Percentiles rank a stretch among this genome's conserved stretches.
Conservation (phyloP, 164 flowering plant genomes). For the Vitis vinifera region ASM3070453v1 NC_081812.1:23152001-23152500, state of each 20-base stretch:
- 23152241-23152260: slow-evolving; percentile 95
- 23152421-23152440: slow-evolving; percentile 96
- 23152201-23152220: slow-evolving; percentile 99
- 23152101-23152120: slow-evolving; percentile 99
- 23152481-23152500: slow-evolving; percentile 78
- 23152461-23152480: slow-evolving; percentile 86
- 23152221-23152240: slow-evolving; percentile 99
- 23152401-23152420: slow-evolving; percentile 97
- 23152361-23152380: slow-evolving; percentile 95
- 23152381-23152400: slow-evolving; percentile 94
- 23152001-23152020: slow-evolving; percentile 93
- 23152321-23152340: slow-evolving; percentile 96
- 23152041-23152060: slow-evolving; percentile 99
- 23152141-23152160: slow-evolving; percentile 96
- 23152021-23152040: slow-evolving; percentile 99
- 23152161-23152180: slow-evolving; percentile 97
- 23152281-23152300: slow-evolving; percentile 99
- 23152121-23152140: slow-evolving; percentile 95
- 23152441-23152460: slow-evolving; percentile 99
- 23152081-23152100: slow-evolving; percentile 94
- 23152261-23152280: slow-evolving; percentile 91
- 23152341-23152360: slow-evolving; percentile 99
- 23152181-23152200: slow-evolving; percentile 99
- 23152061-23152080: slow-evolving; percentile 98
- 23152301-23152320: slow-evolving; percentile 98